phyloP scores from a whole-genome alignment of 129 eudicot species.

The Kitagawia praeruptora region DNA sequence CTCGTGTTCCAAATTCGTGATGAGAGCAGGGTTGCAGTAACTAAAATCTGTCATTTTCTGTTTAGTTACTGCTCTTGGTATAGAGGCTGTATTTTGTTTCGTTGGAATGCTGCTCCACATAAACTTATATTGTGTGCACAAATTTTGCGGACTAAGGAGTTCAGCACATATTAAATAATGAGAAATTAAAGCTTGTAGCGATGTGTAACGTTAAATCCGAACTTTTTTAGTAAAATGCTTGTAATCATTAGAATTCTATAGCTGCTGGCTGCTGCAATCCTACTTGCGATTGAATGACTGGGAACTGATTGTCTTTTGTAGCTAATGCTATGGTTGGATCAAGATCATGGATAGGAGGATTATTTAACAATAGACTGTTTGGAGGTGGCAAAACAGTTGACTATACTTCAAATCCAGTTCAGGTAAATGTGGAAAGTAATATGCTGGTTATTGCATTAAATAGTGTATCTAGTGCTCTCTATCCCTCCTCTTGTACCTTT shows the following conservation, averaged over 20 bases:
- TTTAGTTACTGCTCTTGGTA: not conserved
- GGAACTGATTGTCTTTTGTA: constrained; percentile 13
- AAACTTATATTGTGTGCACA: not conserved
- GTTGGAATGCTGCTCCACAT: not conserved
- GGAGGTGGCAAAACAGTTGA: constrained; percentile 40
- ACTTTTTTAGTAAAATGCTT: no score
- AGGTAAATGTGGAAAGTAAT: constrained; percentile 29
- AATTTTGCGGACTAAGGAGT: not conserved
- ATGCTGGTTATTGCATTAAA: not conserved
- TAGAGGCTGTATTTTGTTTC: not conserved
- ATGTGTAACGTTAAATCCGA: not conserved
- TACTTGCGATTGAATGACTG: no score
- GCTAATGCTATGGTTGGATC: constrained; percentile 99
- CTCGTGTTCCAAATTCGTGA: not conserved
- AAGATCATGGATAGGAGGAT: constrained; percentile 85
- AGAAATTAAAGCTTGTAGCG: not conserved
- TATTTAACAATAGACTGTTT: constrained; percentile 49
- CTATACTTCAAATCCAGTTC: constrained; percentile 34
- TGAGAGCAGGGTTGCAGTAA: not conserved
- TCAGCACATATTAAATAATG: not conserved
- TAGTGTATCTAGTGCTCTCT: not conserved
- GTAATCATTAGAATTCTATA: no score
- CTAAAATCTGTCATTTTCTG: not conserved
- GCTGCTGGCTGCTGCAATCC: no score
- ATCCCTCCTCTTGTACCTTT: not conserved